These are phyloP conservation scores for Acanthamoeba royreba DNA, from an alignment of 208 protist species.

Conservation along the genomic window DNA sequence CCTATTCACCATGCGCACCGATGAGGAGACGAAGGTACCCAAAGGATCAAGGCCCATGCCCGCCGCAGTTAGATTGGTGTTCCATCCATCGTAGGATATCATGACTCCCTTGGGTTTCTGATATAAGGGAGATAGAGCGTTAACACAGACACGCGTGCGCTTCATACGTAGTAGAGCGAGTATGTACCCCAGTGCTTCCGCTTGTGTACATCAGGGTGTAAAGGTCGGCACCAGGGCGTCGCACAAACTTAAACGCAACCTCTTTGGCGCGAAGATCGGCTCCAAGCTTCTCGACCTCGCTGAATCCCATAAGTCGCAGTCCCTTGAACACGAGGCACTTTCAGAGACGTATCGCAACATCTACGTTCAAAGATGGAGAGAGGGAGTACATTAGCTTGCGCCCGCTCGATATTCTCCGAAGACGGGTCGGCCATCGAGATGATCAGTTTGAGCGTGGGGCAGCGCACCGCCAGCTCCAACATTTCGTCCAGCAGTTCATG, in stretches of 20 bases:
- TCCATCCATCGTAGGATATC: not conserved
- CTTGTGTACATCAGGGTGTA: conserved; percentile 35
- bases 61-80: not conserved
- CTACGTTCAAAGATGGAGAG: not conserved
- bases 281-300: not conserved
- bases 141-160: not conserved
- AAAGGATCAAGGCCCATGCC: not conserved
- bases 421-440: not conserved
- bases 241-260: not conserved
- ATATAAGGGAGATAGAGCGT: not conserved
- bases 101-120: conserved; percentile 10
- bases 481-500: not conserved
- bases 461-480: not conserved
- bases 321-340: not conserved
- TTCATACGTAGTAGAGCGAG: not conserved
- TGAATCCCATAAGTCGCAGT: not conserved
- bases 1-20: not conserved
- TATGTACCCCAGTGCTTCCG: not conserved
- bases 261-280: not conserved
- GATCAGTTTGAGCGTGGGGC: not conserved
- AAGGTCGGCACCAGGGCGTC: not conserved
- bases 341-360: not conserved
- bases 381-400: not conserved
- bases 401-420: not conserved
- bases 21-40: not conserved